Base-by-base conservation (phyloP, 768 basidiomycete species). In the Russula vinacea region DNA sequence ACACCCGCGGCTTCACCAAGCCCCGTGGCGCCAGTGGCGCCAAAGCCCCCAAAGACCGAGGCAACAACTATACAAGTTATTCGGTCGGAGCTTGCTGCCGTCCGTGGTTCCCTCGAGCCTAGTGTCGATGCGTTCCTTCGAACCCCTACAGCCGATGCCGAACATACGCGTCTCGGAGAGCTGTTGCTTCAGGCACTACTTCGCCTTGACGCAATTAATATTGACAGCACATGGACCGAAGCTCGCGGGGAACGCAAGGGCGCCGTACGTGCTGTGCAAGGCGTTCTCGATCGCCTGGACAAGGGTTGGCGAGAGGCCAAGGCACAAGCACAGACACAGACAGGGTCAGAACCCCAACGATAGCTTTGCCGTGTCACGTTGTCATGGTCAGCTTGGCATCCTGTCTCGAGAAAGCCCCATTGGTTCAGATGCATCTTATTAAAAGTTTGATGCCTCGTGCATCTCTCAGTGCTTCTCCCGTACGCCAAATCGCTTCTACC, bases 221-320 rank as follows among this genome's bases (percentile, higher is more conserved):
- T 92, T 22, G 89, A 92, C 51, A 78, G 79, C 42, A 82, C 84
- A 56, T 97, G 93, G 90, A 81, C 83, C 10, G 80, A 86, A 5
- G 94, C 94, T 16, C 81, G 95, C 70, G 78, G 78, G 68, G 84
- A 89, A 73, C 80, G 95, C 66, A 97, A 96, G 76, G 84, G 82
- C 37, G 95, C 92, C 1, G 94, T 98, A 55, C 87, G 82, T 67
- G 85, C 88, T 70, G 88, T 97, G 17, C 95, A 98, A 76, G 81
- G 77, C 29, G 79, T 92, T 68, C 81, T 98, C 64, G 92, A 94
- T 72, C 79, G 80, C 63, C 78, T 96, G 53, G 94, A 96, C 73
- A 81, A 77, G 29, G 86, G 82, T 7, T 92, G 90, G 88, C 67
- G 72, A 19, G 70, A 58, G 47, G 67, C 67, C 24, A 66, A 55